Base-by-base conservation (phyloP, 768 basidiomycete genomes). In the Suillus variegatus region DNA sequence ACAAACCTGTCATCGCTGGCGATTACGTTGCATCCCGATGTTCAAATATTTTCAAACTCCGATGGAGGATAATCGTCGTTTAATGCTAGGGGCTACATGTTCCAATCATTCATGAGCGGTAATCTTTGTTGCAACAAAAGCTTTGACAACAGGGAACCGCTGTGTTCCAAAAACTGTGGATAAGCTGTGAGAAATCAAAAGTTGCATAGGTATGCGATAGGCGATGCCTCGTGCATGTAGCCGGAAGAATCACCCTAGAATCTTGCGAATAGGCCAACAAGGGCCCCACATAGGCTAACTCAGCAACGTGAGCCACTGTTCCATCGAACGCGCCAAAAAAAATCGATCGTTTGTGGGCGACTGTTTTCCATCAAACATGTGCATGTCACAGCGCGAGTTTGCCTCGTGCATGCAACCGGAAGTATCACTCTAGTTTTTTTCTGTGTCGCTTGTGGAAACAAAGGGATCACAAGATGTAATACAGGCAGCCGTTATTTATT, bases 31-130 rank as follows among this genome's bases (percentile, higher is more conserved):
- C 32, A 2, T 28, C 32, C 32, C 51, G 54, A 20, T 35, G 54
- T 54, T 32, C 28, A 32, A 32, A 54, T 54, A n/a, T 20, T 55
- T 55, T 55, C 54, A 55, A 55, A 55, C 54, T 55, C 54, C 54
- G 54, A 55, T 10, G 2, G 52, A 54, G 32, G 47, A 22, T 20
- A 28, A 52, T 8, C 16, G 16, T 25, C 49, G 13, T 51, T 25
- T n/a, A 47, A 22, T 22, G 46, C 51, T 52, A 52, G 51, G 51
- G 51, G 51, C 5, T 32, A 10, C 18, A 32, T 9, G 8, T 32
- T 32, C 51, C 54, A 35, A 55, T 10, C 6, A 28, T 18, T 32
- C 9, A 6, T 16, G 25, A 10, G 18, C 25, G 18, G 18, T 18
- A 12, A 32, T 32, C 28, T 6, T 18, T 32, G 51, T 32, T 32